These are phyloP conservation scores for Hemisphaericaspora xylofermentans DNA, from an alignment of 1,139 yeast species.

Conservation along the genomic window DNA sequence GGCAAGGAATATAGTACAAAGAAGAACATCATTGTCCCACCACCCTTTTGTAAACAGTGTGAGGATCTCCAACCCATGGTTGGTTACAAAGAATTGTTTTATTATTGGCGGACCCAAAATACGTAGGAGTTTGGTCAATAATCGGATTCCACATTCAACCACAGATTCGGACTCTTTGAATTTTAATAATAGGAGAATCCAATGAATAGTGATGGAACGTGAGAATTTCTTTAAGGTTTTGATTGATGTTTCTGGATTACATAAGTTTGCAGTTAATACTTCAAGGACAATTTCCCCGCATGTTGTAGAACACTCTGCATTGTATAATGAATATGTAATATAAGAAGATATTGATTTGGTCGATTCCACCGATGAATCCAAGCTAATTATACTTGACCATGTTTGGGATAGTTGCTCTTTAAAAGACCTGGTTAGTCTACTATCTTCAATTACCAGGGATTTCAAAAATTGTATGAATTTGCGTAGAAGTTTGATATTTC, in stretches of 20 bases:
- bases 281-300: slow-evolving; percentile 31
- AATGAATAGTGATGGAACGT: slow-evolving; percentile 60
- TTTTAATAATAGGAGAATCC: slow-evolving; percentile 59
- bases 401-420: slow-evolving; percentile 21
- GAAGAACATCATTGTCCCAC: slow-evolving; percentile 45
- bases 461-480: slow-evolving; percentile 54
- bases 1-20: slow-evolving; percentile 36
- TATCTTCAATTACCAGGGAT: slow-evolving; percentile 20
- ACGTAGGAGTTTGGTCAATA: slow-evolving; percentile 50
- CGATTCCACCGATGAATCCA: slow-evolving; percentile 41
- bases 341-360: slow-evolving; percentile 36
- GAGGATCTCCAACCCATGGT: slow-evolving; percentile 55
- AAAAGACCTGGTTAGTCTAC: slow-evolving; percentile 14
- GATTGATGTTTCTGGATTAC: slow-evolving; percentile 33
- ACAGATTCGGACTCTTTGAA: slow-evolving; percentile 34
- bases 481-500: slow-evolving; percentile 52
- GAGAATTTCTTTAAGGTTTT: slow-evolving; percentile 48
- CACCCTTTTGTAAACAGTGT: slow-evolving; percentile 43
- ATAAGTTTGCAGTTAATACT: slow-evolving; percentile 29
- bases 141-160: slow-evolving; percentile 46
- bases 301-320: slow-evolving; percentile 25
- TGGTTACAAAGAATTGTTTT: slow-evolving; percentile 48
- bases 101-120: slow-evolving; percentile 48
- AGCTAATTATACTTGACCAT: slow-evolving; percentile 22
- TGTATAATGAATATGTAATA: slow-evolving; percentile 37